phyloP scores from a whole-genome alignment of 2,329 filamentous ascomycete genomes.

The Colletotrichum theobromicola region DNA sequence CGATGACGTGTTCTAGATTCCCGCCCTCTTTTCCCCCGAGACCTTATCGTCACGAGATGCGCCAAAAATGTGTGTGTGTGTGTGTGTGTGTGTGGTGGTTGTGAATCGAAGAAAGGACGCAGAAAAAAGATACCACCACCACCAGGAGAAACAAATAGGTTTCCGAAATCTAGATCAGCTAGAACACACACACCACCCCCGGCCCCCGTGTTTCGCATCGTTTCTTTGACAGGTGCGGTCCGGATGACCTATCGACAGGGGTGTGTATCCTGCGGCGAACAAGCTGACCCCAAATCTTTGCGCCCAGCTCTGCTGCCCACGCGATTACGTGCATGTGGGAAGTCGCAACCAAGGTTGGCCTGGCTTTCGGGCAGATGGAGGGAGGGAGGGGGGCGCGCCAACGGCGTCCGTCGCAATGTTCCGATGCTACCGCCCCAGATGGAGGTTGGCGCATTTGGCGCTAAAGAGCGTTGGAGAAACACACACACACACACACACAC shows the following conservation, averaged over 20 bases:
- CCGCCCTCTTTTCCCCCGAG: neutral
- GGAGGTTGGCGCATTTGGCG: neutral
- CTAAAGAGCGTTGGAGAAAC: neutral
- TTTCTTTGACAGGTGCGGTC: neutral
- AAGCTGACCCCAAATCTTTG: neutral
- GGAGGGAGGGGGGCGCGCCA: neutral
- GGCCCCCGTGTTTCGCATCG: neutral
- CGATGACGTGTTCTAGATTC: neutral
- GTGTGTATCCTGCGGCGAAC: neutral
- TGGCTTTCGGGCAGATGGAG: neutral
- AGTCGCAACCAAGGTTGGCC: neutral
- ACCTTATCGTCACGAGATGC: neutral
- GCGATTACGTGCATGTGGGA: slow-evolving; percentile 3
- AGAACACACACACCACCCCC: neutral
- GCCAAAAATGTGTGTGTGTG: neutral
- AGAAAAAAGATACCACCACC: no score
- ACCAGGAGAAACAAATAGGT: neutral
- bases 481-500: no score
- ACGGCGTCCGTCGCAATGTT: neutral
- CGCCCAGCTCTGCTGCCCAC: neutral
- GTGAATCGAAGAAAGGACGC: neutral
- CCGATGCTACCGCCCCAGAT: neutral
- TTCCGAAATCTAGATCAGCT: neutral
- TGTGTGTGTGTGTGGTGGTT: neutral
- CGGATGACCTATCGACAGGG: slow-evolving; percentile 4